These are phyloP conservation scores for Nannochloropsis salina DNA, from an alignment of 108 stramenopile genomes.

Conservation along the genomic window DNA sequence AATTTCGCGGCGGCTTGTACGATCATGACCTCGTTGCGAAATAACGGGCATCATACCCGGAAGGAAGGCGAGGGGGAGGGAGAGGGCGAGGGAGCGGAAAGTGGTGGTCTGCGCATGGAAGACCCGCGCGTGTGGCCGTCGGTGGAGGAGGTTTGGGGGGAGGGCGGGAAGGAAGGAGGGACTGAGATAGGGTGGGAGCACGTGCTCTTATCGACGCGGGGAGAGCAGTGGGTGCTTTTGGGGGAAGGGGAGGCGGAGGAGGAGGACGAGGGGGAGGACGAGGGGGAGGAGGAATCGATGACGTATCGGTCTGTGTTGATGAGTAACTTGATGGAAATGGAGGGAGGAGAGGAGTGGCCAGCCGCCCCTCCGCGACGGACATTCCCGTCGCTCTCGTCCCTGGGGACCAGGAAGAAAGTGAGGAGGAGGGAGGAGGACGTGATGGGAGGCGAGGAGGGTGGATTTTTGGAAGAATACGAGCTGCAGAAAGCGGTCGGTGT, in stretches of 20 bases:
- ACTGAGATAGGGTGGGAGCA: neutral
- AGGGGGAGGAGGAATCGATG: neutral
- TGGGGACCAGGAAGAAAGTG: neutral
- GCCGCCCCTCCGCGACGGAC: neutral
- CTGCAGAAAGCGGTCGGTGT: neutral
- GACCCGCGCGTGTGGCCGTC: neutral
- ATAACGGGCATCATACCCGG: neutral
- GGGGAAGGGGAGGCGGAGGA: neutral
- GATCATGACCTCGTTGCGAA: neutral
- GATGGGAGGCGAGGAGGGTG: neutral
- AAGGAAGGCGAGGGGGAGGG: neutral
- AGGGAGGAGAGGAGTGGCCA: neutral
- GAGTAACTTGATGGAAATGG: neutral
- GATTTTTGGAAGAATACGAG: neutral
- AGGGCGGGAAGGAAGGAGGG: neutral
- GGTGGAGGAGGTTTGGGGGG: constrained; percentile 19
- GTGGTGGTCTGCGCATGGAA: neutral
- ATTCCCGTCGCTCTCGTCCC: neutral
- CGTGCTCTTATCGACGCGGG: neutral
- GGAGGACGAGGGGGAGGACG: neutral
- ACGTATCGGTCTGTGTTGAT: neutral
- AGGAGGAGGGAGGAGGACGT: neutral
- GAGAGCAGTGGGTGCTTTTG: neutral
- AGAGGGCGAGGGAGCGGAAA: neutral
- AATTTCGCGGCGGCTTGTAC: neutral